Evolutionary conservation across 768 basidiomycete species (phyloP), one percentile per base, ranked within the genome.

Genomic region (Paxillus ammoniavirescens): DNA sequence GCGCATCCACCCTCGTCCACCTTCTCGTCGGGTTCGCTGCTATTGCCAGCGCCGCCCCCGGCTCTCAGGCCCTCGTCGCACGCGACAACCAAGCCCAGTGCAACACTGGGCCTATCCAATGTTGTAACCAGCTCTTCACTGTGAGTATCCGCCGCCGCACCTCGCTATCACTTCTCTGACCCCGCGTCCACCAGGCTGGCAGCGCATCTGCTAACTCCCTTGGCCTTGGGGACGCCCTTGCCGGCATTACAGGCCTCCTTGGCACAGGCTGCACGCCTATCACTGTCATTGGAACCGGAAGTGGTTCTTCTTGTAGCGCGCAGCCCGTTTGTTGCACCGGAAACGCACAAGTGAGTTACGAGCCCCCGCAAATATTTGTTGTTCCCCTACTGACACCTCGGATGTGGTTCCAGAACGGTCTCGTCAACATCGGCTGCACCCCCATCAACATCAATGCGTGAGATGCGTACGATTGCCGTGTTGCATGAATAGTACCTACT

Each of bases 361-460:
- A 31, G 21, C 28, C 2, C 17, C 30, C 14, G 35, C 14, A n/a
- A 2, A 14, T 26, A 26, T 26, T 26, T 26, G 6, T 12, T 26
- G 3, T 0, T 12, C 1, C 7, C 21, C 18, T 26, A 38, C 53
- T 49, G 17, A 15, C 9, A 9, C n/a, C 4, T 1, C 2, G 10
- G 7, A 35, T 26, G 5, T 26, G 2, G 13, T 33, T 0, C 5
- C 21, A 64, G 62, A 18, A 18, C 10, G 54, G 54, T 23, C 5
- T 56, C 9, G 5, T 64, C 56, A 55, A 57, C 6, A 0, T 58
- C 7, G 59, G 62, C 17, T 63, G 62, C 54, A 60, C 9, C 47
- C 62, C 62, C 42, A 9, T 63, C 44, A 49, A 21, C 30, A 31
- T 31, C 31, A 8, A 31, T 31, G 1, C 3, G 31, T 31, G 10